Evolutionary conservation across 176 grass and related monocot genomes (phyloP), one percentile per base, ranked within the genome.

Genomic region (Aegilops sharonensis): DNA sequence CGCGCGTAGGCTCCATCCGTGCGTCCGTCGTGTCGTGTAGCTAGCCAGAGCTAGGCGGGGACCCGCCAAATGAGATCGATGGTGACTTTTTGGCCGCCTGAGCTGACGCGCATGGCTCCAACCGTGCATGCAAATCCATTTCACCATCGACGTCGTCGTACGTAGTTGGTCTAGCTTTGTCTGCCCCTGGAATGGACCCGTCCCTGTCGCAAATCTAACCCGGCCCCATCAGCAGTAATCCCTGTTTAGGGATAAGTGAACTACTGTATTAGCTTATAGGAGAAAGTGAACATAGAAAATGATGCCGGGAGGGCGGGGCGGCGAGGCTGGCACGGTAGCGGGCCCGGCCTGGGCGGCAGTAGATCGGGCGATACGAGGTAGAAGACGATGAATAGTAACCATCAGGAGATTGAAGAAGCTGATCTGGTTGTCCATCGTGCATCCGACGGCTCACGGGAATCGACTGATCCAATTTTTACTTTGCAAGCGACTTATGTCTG

Each of bases 101-200:
- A 21, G 43, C 47, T 27, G 65, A 63, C 40, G 43, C 6, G 27
- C 27, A 39, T 31, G 45, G 45, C 45, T 12, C 11, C 45, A 43
- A 47, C 17, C 14, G 14, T 32, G 36, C 74, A 52, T 69, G 12
- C 21, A 59, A 23, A 27, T 20, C 9, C n/a, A 10, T 50, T 52
- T n/a, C 63, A n/a, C 11, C 78, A 54, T 77, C 88, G 30, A 78
- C 83, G 36, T 86, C 88, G 72, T 85, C 56, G 56, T 59, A 59
- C 56, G 18, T 68, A 68, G 30, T 72, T 90, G 29, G 52, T 18
- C 6, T 71, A 18, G 27, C 64, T 31, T 86, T 77, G 84, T 82
- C 84, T 79, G 71, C 20, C n/a, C 81, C 29, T 20, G 50, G 11
- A 11, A 57, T 70, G 70, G 25, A 24, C 23, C 70, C 27, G 30